Base-by-base conservation (phyloP, 768 basidiomycete genomes). In the Tricholomella constricta region DNA sequence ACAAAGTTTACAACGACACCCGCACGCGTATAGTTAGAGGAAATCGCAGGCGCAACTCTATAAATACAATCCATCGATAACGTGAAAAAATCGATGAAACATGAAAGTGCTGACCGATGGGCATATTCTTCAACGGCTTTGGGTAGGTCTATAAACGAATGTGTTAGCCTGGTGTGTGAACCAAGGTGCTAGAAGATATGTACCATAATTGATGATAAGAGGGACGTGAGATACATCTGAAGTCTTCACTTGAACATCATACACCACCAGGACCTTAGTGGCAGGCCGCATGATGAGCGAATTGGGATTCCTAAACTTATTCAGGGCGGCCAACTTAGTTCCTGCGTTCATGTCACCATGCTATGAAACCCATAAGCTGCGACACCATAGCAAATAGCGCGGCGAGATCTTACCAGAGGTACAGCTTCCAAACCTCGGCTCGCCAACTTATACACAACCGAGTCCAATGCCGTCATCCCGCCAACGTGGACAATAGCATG, bases 61-160 rank as follows among this genome's bases (percentile, higher is more conserved):
- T 3, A 34, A 52, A 38, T 48, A 49, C 40, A 53, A 53, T 44
- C n/a, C n/a, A n/a, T n/a, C n/a, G n/a, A n/a, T 47, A 49, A 63
- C 26, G 31, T 38, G 15, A 48, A 46, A 19, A 25, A 37, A 14
- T 47, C 9, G 25, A 42, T 6, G n/a, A 34, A 11, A 5, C 34
- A 48, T 23, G 38, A 57, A 29, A 51, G 23, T 4, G 61, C 77
- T 25, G 55, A 94, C 91, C 96, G 88, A 65, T 94, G 93, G 22
- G 94, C 91, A 68, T 99, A 99, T 69, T 96, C 95, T 76, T 98
- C 96, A 32, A 98, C 96, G 42, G 89, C 93, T 72, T 92, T 92
- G 43, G 92, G 93, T 54, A 95, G 72, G 77, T 96, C 94, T 91
- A 40, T 15, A n/a, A 42, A 27, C 26, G 6, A 9, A 23, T 14